Base-by-base conservation (phyloP, 2,329 filamentous ascomycete genomes). In the Coniochaeta pulveracea region DNA sequence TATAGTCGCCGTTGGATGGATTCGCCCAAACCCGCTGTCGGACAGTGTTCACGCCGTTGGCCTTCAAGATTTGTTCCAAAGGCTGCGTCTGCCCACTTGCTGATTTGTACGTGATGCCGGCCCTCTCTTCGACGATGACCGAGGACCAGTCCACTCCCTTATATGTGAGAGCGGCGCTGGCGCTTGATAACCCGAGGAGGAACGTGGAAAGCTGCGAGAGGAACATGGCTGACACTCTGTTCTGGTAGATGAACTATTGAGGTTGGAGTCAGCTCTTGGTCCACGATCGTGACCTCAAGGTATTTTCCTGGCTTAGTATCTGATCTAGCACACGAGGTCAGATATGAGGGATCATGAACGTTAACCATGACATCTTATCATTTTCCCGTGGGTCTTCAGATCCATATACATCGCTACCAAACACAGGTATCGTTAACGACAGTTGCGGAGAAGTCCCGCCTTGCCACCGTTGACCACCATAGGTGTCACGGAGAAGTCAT, bases 11-110 rank as follows among this genome's bases (percentile, higher is more conserved):
- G 42, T 72, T 65, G 9, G 66, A 58, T 0, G 75, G 72, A 43
- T 79, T 80, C 16, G 84, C 79, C 80, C 79, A 85, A 26, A 85
- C 54, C 17, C 80, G 66, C 50, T 85, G 79, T 12, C 79, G 71
- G 28, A 83, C 72, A 0, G 72, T 79, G 52, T 83, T 84, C 43
- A 81, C 69, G 10, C 79, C 80, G 18, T 63, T 69, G 9, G 56
- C 57, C 4, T 61, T 66, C 4, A 84, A 56, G 34, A 84, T 82
- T 3, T 56, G 62, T 46, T 85, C 80, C 2, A 85, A 60, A 0
- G 72, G 54, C 37, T 73, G 58, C 0, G 56, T 53, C 2, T 56
- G 53, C 23, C 76, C 76, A 14, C 61, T 57, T 0, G 61, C 50
- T 31, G 66, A 70, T 42, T 72, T 76, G 60, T 80, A 85, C 0